Evolutionary conservation across 2,329 filamentous ascomycete species (phyloP), one percentile per base, ranked within the genome.

Genomic region (Furcasterigmium furcatum): DNA sequence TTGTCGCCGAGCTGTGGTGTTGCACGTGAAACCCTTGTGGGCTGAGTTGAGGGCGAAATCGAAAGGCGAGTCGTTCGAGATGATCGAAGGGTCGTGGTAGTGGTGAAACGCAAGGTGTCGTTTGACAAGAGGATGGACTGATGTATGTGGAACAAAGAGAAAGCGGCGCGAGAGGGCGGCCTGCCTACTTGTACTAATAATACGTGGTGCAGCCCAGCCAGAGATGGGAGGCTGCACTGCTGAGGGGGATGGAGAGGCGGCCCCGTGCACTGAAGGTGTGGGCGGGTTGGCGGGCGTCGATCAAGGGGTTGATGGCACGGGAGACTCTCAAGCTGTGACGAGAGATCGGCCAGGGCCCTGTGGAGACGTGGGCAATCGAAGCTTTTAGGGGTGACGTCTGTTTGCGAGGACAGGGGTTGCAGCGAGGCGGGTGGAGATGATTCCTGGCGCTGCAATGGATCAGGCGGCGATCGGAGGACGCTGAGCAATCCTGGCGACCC

Each of bases 31-130:
- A 36, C 34, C 34, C n/a, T 38, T 32, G 41, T 44, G 41, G 45
- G 32, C 41, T 42, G 43, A 52, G 50, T 50, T 46, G 42, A 41
- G 48, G 43, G 45, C 38, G 50, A 35, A 42, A 50, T 52, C 50
- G 43, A 46, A 50, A 46, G 50, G 44, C 32, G 9, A 29, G 44
- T 51, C 41, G 44, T 52, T 46, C 48, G 46, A 52, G 24, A 25
- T 25, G 35, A 42, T 30, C 16, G n/a, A 41, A 25, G 43, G 38
- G 41, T 46, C 46, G 43, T 45, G 47, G 42, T 45, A 29, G 34
- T 27, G 24, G 38, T 45, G 43, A 22, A 43, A 43, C 41, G 35
- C 29, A 24, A 34, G 43, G 43, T 49, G 46, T 48, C 51, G 46
- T 46, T 46, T 35, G 41, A 35, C 44, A 27, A 41, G 46, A 45